These are phyloP conservation scores for Penicillium sp. DNA, from an alignment of 2,329 filamentous ascomycete species.

Conservation along the genomic window DNA sequence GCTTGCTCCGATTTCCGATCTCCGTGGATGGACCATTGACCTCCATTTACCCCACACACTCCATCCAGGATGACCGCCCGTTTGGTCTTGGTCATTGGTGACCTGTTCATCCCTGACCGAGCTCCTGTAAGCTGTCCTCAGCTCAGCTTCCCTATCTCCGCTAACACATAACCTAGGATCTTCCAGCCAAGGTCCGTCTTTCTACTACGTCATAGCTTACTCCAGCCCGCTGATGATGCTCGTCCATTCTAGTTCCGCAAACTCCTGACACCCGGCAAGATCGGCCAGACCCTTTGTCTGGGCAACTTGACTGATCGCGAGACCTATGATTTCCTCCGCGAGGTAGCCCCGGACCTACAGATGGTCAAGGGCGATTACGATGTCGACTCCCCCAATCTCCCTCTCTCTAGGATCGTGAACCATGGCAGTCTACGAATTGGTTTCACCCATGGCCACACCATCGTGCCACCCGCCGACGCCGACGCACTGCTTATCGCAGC, in stretches of 20 bases:
- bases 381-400: slow-evolving; percentile 63
- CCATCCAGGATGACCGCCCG: slow-evolving; percentile 67
- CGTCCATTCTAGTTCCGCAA: slow-evolving; percentile 69
- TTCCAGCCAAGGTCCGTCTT: slow-evolving; percentile 73
- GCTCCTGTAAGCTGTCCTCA: slow-evolving; percentile 60
- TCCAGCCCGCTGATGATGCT: not conserved
- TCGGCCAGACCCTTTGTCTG: slow-evolving; percentile 75
- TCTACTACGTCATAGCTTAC: not conserved
- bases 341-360: slow-evolving; percentile 68
- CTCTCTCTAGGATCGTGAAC: slow-evolving; percentile 67
- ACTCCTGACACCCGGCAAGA: slow-evolving; percentile 78
- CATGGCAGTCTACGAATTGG: slow-evolving; percentile 66
- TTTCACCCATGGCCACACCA: slow-evolving; percentile 70
- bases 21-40: slow-evolving; percentile 31
- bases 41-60: slow-evolving; percentile 7
- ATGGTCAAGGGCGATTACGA: slow-evolving; percentile 70
- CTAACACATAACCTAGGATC: slow-evolving; percentile 54
- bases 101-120: slow-evolving; percentile 90
- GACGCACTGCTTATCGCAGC: slow-evolving; percentile 66
- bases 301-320: slow-evolving; percentile 77
- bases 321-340: slow-evolving; percentile 76
- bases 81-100: slow-evolving; percentile 85
- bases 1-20: not conserved
- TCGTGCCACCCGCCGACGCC: slow-evolving; percentile 64
- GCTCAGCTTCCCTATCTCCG: slow-evolving; percentile 15